Conservation (phyloP, 495 filamentous ascomycete species). For the Neurospora sp. region DNA sequence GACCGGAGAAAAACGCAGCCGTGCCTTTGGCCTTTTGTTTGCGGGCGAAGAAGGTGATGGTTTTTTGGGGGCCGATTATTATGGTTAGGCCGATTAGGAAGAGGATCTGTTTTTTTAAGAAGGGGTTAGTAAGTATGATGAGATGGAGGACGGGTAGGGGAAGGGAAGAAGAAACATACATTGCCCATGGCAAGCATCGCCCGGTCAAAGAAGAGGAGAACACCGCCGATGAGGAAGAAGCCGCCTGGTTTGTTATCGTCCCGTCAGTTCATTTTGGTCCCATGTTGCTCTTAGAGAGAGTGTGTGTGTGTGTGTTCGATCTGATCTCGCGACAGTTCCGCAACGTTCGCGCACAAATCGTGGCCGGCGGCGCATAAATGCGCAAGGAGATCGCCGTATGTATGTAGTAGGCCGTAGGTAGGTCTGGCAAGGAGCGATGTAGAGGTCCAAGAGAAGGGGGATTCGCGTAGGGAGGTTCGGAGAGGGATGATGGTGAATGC, state of each 20-base stretch:
- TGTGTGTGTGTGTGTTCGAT: too few relatives aligned
- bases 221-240: constrained; percentile 86
- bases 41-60: constrained; percentile 83
- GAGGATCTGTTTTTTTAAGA: constrained; percentile 55
- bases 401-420: neutral
- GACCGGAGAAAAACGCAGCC: constrained; percentile 72
- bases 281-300: too few relatives aligned
- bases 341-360: neutral
- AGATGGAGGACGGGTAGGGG: constrained; percentile 38
- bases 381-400: neutral
- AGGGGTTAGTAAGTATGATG: neutral
- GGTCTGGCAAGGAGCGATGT: neutral
- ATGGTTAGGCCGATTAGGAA: constrained; percentile 92
- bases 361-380: neutral
- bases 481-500: constrained; percentile 27
- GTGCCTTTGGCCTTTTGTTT: constrained; percentile 88
- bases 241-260: constrained; percentile 45
- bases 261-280: constrained; percentile 6
- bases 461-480: neutral
- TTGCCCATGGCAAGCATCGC: constrained; percentile 57
- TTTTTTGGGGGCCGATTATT: constrained; percentile 89
- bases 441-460: neutral
- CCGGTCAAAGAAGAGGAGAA: constrained; percentile 94
- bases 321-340: neutral
- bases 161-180: constrained; percentile 42